Percentiles rank a stretch among this genome's conserved stretches.
These are phyloP conservation scores for Barnettozyma botsteinii DNA, from an alignment of 805 yeast species.

Conservation along the genomic window DNA sequence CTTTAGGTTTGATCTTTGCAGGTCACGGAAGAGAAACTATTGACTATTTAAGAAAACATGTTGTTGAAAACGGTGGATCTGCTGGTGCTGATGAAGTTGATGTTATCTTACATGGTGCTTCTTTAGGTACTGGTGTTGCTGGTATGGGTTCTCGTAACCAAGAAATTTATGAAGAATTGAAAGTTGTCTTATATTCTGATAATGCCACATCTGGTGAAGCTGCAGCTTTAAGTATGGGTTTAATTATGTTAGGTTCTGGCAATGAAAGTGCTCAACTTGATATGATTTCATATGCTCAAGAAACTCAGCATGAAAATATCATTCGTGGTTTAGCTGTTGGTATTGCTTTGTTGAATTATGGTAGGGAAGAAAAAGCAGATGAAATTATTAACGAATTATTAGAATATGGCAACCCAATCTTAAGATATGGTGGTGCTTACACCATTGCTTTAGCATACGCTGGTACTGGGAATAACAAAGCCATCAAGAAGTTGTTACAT, in stretches of 20 bases:
- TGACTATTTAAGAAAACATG: constrained; percentile 66
- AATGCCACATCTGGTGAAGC: constrained; percentile 95
- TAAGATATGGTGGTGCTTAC: constrained; percentile 95
- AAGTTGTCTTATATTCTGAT: constrained; percentile 79
- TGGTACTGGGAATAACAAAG: constrained; percentile 88
- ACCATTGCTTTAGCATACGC: constrained; percentile 94
- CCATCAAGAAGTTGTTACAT: constrained; percentile 81
- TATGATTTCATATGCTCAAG: constrained; percentile 87
- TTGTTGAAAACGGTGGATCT: constrained; percentile 55
- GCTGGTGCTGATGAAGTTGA: constrained; percentile 70
- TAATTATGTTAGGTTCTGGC: constrained; percentile 91
- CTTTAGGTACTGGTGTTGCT: constrained; percentile 92
- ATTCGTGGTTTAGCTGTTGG: constrained; percentile 91
- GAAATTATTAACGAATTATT: constrained; percentile 57
- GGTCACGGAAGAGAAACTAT: constrained; percentile 91
- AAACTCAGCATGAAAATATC: constrained; percentile 93
- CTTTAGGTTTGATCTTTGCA: constrained; percentile 88
- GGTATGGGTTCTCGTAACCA: constrained; percentile 87
- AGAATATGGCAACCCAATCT: constrained; percentile 69
- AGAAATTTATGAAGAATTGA: constrained; percentile 72
- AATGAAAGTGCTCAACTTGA: constrained; percentile 61
- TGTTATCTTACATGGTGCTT: constrained; percentile 90
- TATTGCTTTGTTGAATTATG: constrained; percentile 79
- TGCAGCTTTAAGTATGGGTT: constrained; percentile 94
- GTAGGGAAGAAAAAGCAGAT: constrained; percentile 79